Evolutionary conservation across 768 basidiomycete species (phyloP).

Genomic region (Boletus rubropictus): DNA sequence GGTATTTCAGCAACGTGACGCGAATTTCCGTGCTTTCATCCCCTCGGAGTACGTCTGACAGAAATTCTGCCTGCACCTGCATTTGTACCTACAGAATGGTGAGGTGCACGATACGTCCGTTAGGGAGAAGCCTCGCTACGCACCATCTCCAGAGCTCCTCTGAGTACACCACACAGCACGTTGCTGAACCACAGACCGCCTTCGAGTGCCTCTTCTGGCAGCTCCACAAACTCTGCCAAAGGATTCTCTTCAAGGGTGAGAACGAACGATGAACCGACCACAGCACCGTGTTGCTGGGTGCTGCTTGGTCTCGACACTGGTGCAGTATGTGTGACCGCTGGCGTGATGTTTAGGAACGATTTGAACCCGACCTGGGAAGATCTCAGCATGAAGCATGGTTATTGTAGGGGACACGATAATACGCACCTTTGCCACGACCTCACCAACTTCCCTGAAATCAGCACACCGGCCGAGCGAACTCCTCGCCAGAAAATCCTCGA

Average conservation of each 20-base stretch:
- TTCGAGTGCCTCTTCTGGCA: conserved; percentile 88
- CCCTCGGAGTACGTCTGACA: conserved; percentile 86
- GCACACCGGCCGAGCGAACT: conserved; percentile 87
- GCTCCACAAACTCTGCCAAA: conserved; percentile 91
- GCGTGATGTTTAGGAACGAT: conserved; percentile 90
- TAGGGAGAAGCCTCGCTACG: conserved; percentile 15
- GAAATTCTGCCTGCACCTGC: conserved; percentile 85
- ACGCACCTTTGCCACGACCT: conserved; percentile 87
- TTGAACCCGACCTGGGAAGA: conserved; percentile 86
- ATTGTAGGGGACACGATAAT: not conserved
- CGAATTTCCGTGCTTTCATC: conserved; percentile 93
- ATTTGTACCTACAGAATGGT: conserved; percentile 72
- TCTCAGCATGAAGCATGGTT: not conserved
- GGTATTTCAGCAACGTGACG: conserved; percentile 81
- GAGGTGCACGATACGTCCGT: conserved; percentile 10
- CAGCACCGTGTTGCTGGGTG: conserved; percentile 35
- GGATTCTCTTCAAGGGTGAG: conserved; percentile 95
- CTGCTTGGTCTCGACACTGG: conserved; percentile 47
- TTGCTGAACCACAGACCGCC: conserved; percentile 97
- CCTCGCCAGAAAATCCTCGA: conserved; percentile 95
- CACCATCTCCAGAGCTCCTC: conserved; percentile 97
- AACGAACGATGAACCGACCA: conserved; percentile 60
- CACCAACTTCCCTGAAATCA: conserved; percentile 92
- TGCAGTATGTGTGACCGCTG: conserved; percentile 66
- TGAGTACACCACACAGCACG: conserved; percentile 87